Evolutionary conservation across 2,329 filamentous ascomycete species (phyloP), one percentile per base, ranked within the genome.

Genomic region (Tolypocladium inflatum): DNA sequence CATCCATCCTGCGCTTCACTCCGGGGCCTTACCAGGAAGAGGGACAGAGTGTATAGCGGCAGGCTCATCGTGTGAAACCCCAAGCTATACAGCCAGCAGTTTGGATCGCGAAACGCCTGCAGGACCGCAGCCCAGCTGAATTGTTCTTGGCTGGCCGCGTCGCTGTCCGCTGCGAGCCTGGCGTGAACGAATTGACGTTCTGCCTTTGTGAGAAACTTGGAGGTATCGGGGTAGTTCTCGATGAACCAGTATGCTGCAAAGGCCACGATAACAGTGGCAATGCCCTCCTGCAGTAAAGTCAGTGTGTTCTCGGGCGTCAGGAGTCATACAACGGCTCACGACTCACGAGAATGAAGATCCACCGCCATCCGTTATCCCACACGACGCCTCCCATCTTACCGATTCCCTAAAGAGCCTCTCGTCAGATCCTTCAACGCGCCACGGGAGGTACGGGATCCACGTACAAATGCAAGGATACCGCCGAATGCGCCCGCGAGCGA

Each of bases 21-120:
- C 3, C 10, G 11, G 35, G 35, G 35, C 2, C 35, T 13, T 37
- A 37, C 35, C 71, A 83, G 58, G 57, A 84, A 84, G 3, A 84
- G 68, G 0, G 84, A 77, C 6, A 82, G 70, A 0, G 80, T 83
- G 59, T 84, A 84, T 0, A 83, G 71, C 0, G 81, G 81, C 15
- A 91, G 70, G 58, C 83, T 87, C 77, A 90, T 84, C 6, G 86
- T 89, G 67, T 91, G 87, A 64, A 89, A 90, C 0, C 80, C 82
- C 0, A 89, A 68, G 0, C 86, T 85, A 62, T 91, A 91, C 0
- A 91, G 76, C 85, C 84, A 90, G 65, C 85, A 85, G 66, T 86
- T 90, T 1, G 82, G 81, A 63, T 92, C 86, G 17, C 77, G 81
- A 45, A 90, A 69, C 0, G 88, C 88, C 21, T 81, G 75, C 30